A percentile compares a stretch with the other conserved stretches of the same genome.
These are phyloP conservation scores for Scenedesmus sp. DNA, from an alignment of 163 green algal species.

Conservation along the genomic window DNA sequence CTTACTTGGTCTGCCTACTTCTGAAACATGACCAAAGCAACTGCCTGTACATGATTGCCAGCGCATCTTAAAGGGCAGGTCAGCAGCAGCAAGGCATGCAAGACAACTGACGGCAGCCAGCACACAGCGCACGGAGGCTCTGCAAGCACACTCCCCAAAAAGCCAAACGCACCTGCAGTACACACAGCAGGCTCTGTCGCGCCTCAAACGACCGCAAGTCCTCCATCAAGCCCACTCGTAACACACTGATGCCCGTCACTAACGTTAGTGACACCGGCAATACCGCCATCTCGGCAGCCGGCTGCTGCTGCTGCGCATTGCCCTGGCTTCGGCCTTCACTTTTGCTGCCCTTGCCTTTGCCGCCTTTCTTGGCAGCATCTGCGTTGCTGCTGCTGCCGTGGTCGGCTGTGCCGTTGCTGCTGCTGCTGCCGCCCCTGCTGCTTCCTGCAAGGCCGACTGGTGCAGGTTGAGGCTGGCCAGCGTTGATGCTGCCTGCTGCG, in stretches of 20 bases:
- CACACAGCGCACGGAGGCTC: too few relatives aligned
- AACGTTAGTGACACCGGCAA: constrained; percentile 85
- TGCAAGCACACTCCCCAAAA: too few relatives aligned
- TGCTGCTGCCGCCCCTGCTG: neutral
- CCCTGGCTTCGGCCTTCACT: neutral
- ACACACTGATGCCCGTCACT: constrained; percentile 76
- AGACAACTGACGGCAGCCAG: too few relatives aligned
- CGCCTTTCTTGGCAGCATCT: neutral
- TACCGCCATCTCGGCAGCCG: constrained; percentile 56
- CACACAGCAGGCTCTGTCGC: constrained; percentile 75
- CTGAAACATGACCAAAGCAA: too few relatives aligned
- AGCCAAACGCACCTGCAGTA: constrained; percentile 54
- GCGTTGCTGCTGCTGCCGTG: neutral
- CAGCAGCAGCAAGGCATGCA: too few relatives aligned
- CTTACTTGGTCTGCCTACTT: too few relatives aligned
- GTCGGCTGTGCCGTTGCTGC: neutral
- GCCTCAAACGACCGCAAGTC: constrained; percentile 77
- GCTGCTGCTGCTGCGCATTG: neutral
- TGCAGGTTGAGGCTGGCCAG: neutral
- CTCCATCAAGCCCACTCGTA: constrained; percentile 84
- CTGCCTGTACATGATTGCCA: too few relatives aligned
- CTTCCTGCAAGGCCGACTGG: neutral
- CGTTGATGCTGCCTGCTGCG: constrained; percentile 37
- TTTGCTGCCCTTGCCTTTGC: neutral
- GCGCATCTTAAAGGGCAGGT: too few relatives aligned